Conservation (phyloP, 805 yeast genomes). For the Barnettozyma populi region DNA sequence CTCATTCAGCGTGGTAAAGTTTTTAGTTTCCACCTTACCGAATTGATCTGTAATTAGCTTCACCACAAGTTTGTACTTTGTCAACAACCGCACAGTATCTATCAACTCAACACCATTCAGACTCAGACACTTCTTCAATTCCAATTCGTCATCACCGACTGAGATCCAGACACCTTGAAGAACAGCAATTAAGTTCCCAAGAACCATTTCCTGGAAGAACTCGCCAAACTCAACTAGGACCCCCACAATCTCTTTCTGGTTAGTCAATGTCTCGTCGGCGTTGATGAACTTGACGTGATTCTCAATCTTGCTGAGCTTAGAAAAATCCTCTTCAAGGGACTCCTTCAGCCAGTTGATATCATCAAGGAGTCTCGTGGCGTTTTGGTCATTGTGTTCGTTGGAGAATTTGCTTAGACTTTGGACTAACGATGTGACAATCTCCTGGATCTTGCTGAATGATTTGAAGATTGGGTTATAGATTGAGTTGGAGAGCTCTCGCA, state of each 20-base stretch:
- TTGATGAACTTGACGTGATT: conserved; percentile 8
- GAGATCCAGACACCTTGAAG: conserved; percentile 1
- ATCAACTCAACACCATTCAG: not conserved
- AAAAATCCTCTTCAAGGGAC: conserved; percentile 3
- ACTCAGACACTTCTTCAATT: not conserved
- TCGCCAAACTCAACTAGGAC: conserved; percentile 8
- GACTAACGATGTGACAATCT: not conserved
- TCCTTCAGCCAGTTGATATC: conserved; percentile 9
- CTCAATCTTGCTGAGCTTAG: conserved; percentile 4
- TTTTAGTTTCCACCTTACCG: not conserved
- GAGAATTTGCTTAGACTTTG: not conserved
- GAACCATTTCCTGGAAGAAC: conserved; percentile 9
- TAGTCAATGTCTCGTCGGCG: conserved; percentile 11
- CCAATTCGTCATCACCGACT: not conserved
- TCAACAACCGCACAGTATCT: not conserved
- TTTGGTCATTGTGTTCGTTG: not conserved
- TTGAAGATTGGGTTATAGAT: conserved; percentile 7
- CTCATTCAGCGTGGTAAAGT: not conserved
- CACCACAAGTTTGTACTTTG: conserved; percentile 1
- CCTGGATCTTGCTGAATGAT: conserved; percentile 4
- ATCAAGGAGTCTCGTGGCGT: not conserved
- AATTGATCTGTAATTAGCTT: conserved; percentile 1
- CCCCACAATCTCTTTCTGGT: conserved; percentile 8
- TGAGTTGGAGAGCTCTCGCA: conserved; percentile 5
- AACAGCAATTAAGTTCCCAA: conserved; percentile 7